phyloP scores from a whole-genome alignment of 352 stramenopile species.

The Thalassiosira hispida region DNA sequence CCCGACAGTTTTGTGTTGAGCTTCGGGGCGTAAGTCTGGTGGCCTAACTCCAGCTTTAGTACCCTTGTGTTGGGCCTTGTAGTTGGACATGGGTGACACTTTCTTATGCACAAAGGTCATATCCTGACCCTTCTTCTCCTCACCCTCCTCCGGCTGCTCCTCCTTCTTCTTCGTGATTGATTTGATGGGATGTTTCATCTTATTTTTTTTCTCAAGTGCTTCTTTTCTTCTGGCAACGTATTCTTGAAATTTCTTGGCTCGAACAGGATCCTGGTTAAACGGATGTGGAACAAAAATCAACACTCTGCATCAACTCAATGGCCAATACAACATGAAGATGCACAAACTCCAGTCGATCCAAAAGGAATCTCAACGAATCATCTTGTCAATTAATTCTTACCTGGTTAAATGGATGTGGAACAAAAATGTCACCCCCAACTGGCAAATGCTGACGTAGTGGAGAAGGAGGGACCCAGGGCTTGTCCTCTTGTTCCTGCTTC shows the following conservation, averaged over 20 bases:
- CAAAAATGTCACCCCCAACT: constrained; percentile 20
- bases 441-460: not conserved
- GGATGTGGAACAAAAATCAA: constrained; percentile 11
- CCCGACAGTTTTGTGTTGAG: constrained; percentile 32
- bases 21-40: constrained; percentile 54
- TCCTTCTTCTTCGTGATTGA: constrained; percentile 27
- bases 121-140: not conserved
- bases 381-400: constrained; percentile 58
- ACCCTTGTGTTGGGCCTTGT: constrained; percentile 17
- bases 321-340: constrained; percentile 48
- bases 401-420: constrained; percentile 51
- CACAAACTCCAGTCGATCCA: constrained; percentile 72
- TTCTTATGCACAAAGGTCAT: constrained; percentile 11
- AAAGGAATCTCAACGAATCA: constrained; percentile 69
- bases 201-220: constrained; percentile 40
- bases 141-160: constrained; percentile 9
- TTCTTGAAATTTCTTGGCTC: constrained; percentile 57
- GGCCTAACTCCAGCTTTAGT: not conserved
- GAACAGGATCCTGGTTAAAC: constrained; percentile 25
- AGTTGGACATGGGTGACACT: constrained; percentile 34
- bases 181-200: constrained; percentile 54
- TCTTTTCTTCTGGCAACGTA: constrained; percentile 47
- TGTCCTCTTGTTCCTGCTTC: not conserved
- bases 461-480: constrained; percentile 2
- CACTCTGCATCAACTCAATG: constrained; percentile 39